Base-by-base conservation (phyloP, 768 basidiomycete species). In the Boletus eberwhitei region DNA sequence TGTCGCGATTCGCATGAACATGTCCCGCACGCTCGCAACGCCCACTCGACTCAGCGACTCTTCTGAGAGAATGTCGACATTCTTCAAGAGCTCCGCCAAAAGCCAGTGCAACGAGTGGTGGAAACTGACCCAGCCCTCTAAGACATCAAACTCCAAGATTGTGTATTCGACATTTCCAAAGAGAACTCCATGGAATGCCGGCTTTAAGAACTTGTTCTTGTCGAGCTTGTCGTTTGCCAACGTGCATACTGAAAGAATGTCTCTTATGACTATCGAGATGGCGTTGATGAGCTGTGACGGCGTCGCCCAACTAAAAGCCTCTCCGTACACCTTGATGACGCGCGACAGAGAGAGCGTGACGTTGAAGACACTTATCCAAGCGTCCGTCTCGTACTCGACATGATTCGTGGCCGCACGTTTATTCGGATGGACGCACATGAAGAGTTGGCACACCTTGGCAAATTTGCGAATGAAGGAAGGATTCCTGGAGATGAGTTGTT, bases 321-420 rank as follows among this genome's bases (percentile, higher is more conserved):
- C 90, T 7, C 94, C 95, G 57, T 93, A 91, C 1, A 87, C 87
- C 66, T 93, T 90, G 75, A 92, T 90, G 38, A 93, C 84, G 41
- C 93, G 85, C 7, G 90, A 88, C 24, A 99, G 74, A 34, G 92
- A 94, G 11, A 96, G 81, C 7, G 93, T 94, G 22, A 98, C 88
- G 61, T 95, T 94, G 73, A 98, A 98, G 14, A 97, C 92, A 62
- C 87, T 90, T 58, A 97, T 92, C 96, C 95, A 97, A 19, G 88
- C 88, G 60, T 99, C 97, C 31, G 89, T 88, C 74, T 99, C 97
- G 73, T 90, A 99, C 70, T 98, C 96, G 62, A 99, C 84, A 62
- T 98, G 97, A 48, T 76, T 87, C 29, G 82, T 79, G 6, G 79
- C 83, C 19, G 88, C 92, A 17, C 96, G 83, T 61, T 86, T 85